Evolutionary conservation across 441 rosid species (phyloP).

Genomic region (Mallotus repandus): DNA sequence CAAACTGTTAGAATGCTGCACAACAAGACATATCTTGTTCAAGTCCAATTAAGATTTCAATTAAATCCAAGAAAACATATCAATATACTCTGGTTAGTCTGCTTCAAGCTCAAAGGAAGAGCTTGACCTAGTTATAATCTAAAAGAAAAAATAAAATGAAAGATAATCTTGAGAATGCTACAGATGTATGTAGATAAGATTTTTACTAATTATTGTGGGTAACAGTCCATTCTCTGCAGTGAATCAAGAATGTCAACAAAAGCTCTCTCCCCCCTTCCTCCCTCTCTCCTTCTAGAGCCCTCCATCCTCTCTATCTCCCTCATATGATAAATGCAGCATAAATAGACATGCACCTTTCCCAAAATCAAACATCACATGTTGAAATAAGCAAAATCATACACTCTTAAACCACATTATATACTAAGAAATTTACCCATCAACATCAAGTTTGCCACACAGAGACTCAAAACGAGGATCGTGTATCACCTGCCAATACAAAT

Average conservation of each 20-base stretch:
- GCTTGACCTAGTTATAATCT: background rate
- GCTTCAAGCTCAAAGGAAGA: background rate
- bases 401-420: background rate
- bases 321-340: no score
- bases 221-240: no score
- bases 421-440: constrained; percentile 52
- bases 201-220: no score
- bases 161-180: background rate
- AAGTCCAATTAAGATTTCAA: background rate
- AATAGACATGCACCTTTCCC: background rate
- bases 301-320: no score
- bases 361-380: background rate
- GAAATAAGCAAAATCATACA: background rate
- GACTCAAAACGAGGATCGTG: constrained; percentile 89
- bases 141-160: background rate
- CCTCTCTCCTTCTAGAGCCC: no score
- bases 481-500: constrained; percentile 40
- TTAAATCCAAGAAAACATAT: background rate
- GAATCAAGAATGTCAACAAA: no score
- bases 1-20: background rate
- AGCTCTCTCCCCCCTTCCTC: no score
- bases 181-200: background rate
- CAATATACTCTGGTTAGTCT: background rate
- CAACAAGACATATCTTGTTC: background rate
- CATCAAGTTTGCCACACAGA: constrained; percentile 58